Evolutionary conservation across 1,139 yeast species (phyloP), one percentile per base, ranked within the genome.

Genomic region (Candida pseudoviswanathii): DNA sequence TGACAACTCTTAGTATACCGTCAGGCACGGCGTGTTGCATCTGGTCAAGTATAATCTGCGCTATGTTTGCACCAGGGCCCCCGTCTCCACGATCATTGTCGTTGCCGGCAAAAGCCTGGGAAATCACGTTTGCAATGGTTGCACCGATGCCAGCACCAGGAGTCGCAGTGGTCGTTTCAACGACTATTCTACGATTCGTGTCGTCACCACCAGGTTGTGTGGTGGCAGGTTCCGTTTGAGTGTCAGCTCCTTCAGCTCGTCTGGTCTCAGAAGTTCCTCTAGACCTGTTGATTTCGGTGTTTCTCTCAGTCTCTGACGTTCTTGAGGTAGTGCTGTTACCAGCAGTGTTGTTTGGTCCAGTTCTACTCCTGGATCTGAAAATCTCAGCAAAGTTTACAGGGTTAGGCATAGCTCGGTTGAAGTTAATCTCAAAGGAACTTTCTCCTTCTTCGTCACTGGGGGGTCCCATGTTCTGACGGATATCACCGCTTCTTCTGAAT

Each of bases 401-500:
- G 22, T 37, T 37, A 8, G 40, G 40, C 11, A 37, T 37, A 8
- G 11, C 40, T 10, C 40, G 24, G n/a, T 24, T 24, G 29, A 37
- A 37, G 21, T 37, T 11, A 37, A 37, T 22, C 40, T 37, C 40
- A 24, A 37, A 37, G 5, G 40, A 10, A 4, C 21, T 29, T 24
- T 24, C 40, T 24, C 16, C 6, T n/a, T 37, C 40, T n/a, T 37
- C 29, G 4, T 37, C 40, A 5, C 40, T 37, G 7, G 40, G 40
- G 4, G 27, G 24, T 24, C 29, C 40, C 5, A n/a, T 24, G 25
- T 25, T n/a, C n/a, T 37, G 40, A 24, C 40, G 40, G n/a, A 5
- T n/a, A 24, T 37, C 40, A 8, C 16, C 16, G 24, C 51, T 42
- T 43, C 57, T 48, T 36, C 38, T 41, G 16, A 44, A 25, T 2